Evolutionary conservation across 768 basidiomycete genomes (phyloP), one percentile per base, ranked within the genome.

Genomic region (Suillus discolor): DNA sequence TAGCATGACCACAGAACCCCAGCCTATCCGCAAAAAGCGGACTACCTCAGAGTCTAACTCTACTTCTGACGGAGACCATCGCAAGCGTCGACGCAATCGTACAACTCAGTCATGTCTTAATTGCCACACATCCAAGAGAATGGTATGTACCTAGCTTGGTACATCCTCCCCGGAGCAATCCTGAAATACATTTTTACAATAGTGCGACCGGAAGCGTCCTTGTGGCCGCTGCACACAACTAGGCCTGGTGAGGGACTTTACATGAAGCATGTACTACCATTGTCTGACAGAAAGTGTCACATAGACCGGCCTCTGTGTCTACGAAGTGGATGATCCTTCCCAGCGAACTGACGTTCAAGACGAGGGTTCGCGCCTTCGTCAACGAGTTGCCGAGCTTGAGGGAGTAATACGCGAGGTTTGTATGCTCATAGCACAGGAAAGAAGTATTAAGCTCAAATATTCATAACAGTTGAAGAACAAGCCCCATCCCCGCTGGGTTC

Each of bases 291-390:
- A 61, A 20, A 31, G 15, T 57, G 23, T 47, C 42, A n/a, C 54
- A 51, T 68, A 92, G 90, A 93, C 90, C 57, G 92, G 91, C 1
- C 80, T 92, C 5, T 94, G 92, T 72, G 89, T 93, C 12, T 94
- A 94, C 70, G 91, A 94, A 74, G 86, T 93, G 8, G 92, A 93
- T 70, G 90, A 92, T 70, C 89, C 89, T 31, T 85, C 75, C 66
- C 85, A 87, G 74, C 82, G 85, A 71, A 79, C 77, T 15, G 73
- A 79, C 60, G 71, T 76, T 12, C 84, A 85, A 66, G 89, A 89
- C 65, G 92, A 93, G 73, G 82, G 82, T 53, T 82, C 86, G 41
- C 83, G 88, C 44, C 81, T 94, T 25, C 83, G 91, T 62, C 86
- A 87, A 66, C 86, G 92, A 55, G 89, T 94, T 28, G 91, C 91